Conservation (phyloP, 2,329 filamentous ascomycete species). For the Claviceps arundinis region DNA sequence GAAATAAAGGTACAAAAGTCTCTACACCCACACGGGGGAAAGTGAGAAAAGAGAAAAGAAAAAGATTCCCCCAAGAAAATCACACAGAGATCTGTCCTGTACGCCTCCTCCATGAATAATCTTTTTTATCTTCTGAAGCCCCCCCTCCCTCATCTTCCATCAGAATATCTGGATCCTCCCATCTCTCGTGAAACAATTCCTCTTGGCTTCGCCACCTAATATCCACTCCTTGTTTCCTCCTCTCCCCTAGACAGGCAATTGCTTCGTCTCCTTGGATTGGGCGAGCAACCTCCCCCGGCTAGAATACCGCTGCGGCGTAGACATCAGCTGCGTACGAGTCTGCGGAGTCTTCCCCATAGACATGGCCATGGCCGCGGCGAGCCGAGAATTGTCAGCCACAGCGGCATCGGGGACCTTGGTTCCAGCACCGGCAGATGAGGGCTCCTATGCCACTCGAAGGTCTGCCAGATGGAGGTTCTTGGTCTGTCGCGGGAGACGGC, state of each 20-base stretch:
- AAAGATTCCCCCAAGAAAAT: too few species aligned
- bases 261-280: neutral
- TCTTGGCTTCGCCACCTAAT: too few species aligned
- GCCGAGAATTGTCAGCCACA: conserved; percentile 3
- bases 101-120: too few species aligned
- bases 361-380: neutral
- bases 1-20: too few species aligned
- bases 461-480: conserved; percentile 25
- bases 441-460: conserved; percentile 14
- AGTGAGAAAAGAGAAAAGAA: too few species aligned
- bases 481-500: conserved; percentile 52
- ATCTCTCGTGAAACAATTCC: too few species aligned
- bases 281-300: neutral
- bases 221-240: too few species aligned
- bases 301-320: neutral
- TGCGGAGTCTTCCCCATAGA: neutral
- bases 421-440: conserved; percentile 7
- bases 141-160: too few species aligned
- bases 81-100: too few species aligned
- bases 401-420: conserved; percentile 7
- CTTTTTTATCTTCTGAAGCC: too few species aligned
- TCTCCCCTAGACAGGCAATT: neutral
- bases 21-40: too few species aligned
- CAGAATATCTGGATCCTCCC: too few species aligned
- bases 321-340: neutral